Conservation (phyloP, 176 grass and related monocot species). For the Tillandsia leiboldiana region DNA sequence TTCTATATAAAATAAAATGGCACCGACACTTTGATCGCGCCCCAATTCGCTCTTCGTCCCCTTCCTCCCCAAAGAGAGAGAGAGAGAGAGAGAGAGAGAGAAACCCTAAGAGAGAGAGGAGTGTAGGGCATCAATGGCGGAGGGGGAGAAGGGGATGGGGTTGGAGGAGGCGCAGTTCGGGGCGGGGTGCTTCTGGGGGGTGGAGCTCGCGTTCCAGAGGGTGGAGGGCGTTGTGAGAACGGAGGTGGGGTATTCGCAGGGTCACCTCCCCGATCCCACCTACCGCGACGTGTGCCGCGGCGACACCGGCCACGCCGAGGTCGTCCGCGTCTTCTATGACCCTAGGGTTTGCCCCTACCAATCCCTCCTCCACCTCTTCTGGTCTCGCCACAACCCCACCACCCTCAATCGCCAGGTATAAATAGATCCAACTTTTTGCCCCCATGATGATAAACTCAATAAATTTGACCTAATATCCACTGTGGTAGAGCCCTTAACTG, state of each 20-base stretch:
- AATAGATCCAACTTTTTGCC: too few relatives aligned
- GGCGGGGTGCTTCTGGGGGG: constrained; percentile 94
- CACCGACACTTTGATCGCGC: too few relatives aligned
- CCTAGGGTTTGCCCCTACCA: constrained; percentile 50
- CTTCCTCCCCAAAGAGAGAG: too few relatives aligned
- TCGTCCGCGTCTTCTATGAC: constrained; percentile 72
- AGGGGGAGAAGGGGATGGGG: constrained; percentile 2
- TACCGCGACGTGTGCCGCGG: constrained; percentile 53
- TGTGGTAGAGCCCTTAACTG: neutral
- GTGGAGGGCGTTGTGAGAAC: constrained; percentile 71
- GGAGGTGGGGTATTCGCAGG: constrained; percentile 88
- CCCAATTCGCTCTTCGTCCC: too few relatives aligned
- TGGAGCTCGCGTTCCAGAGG: constrained; percentile 81
- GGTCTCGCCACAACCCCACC: constrained; percentile 85
- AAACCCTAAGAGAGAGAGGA: too few relatives aligned
- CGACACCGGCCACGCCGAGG: constrained; percentile 70
- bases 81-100: too few relatives aligned
- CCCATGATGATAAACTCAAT: neutral
- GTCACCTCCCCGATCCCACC: constrained; percentile 38
- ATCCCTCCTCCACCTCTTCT: constrained; percentile 66
- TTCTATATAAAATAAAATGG: too few relatives aligned
- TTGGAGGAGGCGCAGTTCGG: constrained; percentile 72
- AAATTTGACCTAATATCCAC: neutral
- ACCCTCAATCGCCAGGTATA: constrained; percentile 64
- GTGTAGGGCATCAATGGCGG: too few relatives aligned